Evolutionary conservation across 495 filamentous ascomycete species (phyloP), one percentile per base, ranked within the genome.

Genomic region (Aspergillus affinis): DNA sequence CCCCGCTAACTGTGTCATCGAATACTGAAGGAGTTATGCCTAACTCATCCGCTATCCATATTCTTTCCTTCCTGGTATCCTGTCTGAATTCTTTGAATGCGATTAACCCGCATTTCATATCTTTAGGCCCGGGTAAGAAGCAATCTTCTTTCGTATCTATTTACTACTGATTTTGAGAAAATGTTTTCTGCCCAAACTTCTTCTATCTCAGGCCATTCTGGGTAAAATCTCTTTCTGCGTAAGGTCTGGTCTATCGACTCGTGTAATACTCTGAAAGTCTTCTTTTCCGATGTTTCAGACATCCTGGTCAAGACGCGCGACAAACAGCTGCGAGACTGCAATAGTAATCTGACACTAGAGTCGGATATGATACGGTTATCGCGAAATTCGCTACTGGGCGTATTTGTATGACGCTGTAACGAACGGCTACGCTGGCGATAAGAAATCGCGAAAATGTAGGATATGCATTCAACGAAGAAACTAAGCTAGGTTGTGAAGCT

Each of bases 241-340:
- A 91, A 89, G 63, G 72, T 98, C 36, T 98, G 94, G 93, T 80
- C 81, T 1, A 84, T 98, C 48, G 85, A 94, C 69, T 92, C 85
- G 46, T 80, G 93, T 15, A 84, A 96, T 76, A 86, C 86, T 0
- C 73, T 96, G 17, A 86, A 90, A 69, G 76, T 78, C 8, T 91
- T 82, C 72, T 90, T 93, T 66, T 79, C 81, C 32, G 71, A 78
- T 15, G 78, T 86, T 48, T 78, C 81, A 3, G 71, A 67, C 59
- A 71, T 89, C 13, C 71, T 92, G 21, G 82, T 77, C 57, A 89
- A 86, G 67, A 81, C 84, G 6, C 82, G 81, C 56, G 86, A 87
- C 17, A 72, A 79, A 48, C 69, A 76, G 61, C 73, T 79, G 29
- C 64, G 69, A 5, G 80, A 86, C 52, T 72, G 74, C 19, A 82